phyloP scores from a whole-genome alignment of 2,329 filamentous ascomycete species.

The Colletotrichum scovillei region DNA sequence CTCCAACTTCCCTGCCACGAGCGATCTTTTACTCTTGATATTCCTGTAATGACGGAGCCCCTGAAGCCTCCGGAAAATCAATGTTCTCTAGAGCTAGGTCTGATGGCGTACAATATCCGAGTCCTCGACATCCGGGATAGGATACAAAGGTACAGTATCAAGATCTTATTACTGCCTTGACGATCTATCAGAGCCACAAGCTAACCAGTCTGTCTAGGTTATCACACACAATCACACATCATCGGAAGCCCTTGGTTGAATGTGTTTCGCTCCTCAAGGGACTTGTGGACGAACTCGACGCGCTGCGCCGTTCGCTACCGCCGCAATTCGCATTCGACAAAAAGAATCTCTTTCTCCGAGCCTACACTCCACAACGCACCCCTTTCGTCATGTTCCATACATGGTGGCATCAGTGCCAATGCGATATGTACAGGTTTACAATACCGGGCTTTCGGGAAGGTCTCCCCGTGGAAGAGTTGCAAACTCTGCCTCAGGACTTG shows the following conservation, averaged over 20 bases:
- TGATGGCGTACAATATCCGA: constrained; percentile 28
- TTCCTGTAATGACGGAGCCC: constrained; percentile 24
- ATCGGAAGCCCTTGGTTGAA: constrained; percentile 30
- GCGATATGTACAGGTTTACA: constrained; percentile 40
- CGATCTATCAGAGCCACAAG: background rate
- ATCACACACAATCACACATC: constrained; percentile 38
- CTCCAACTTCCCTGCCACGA: constrained; percentile 28
- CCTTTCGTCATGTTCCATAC: constrained; percentile 40
- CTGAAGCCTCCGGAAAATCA: background rate
- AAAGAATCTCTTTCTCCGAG: constrained; percentile 37
- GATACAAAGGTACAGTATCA: constrained; percentile 16
- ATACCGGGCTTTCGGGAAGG: constrained; percentile 36
- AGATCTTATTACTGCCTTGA: too few relatives aligned
- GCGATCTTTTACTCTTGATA: constrained; percentile 20
- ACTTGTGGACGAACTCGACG: constrained; percentile 30
- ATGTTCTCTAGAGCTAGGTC: background rate
- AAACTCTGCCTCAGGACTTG: background rate
- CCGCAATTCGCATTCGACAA: constrained; percentile 33
- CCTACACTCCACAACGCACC: constrained; percentile 38
- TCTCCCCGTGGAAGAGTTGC: constrained; percentile 5
- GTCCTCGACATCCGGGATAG: constrained; percentile 29
- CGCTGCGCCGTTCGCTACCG: constrained; percentile 29
- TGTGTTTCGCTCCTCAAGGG: constrained; percentile 12
- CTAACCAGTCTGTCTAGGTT: constrained; percentile 24
- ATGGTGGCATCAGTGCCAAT: constrained; percentile 43